Base-by-base conservation (phyloP, 1,284 basidiomycete species). In the Cryptococcus amylolentus region DNA sequence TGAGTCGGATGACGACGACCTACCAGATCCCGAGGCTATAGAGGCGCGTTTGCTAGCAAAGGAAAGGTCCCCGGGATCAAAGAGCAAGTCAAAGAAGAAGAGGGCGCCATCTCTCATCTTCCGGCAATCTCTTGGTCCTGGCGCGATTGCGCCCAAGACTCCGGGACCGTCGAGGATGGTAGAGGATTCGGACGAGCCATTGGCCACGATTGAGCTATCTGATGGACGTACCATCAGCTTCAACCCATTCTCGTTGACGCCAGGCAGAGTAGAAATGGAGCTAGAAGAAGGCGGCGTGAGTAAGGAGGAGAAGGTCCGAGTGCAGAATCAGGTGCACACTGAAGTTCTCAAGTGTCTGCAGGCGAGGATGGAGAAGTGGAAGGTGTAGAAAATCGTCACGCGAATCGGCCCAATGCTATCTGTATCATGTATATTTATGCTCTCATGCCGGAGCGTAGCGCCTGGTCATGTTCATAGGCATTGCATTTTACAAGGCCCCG, bases 1-100 rank as follows among this genome's bases (percentile, higher is more conserved):
- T 26, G 61, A 60, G 31, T 39, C 49, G n/a, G 62, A 54, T 20
- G 51, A 49, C 13, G 59, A 66, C 18, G 70, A 73, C 48, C 64
- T 78, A 12, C 76, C 76, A 2, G 71, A 78, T 54, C 62, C 70
- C 3, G 71, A 61, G 37, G 68, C 59, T 16, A 63, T 75, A 60
- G 73, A 76, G 56, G 62, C 62, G 4, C 43, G 63, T 14, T 38
- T 71, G 7, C 49, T 70, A 4, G 58, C 66, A 14, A 56, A 64
- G 26, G 13, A 38, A 7, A 51, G 54, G 31, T 46, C 56, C 10
- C 40, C 43, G 16, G 16, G 12, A 2, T 54, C 61, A 38, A 59
- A 38, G 13, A 50, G 38, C 49, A 48, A 43, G 14, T 39, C 44
- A 18, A 57, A 56, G 28, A 57, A 57, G 38, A 70, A 68, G 55